phyloP scores from a whole-genome alignment of 2,329 filamentous ascomycete species.

The Pseudocercospora eumusae region DNA sequence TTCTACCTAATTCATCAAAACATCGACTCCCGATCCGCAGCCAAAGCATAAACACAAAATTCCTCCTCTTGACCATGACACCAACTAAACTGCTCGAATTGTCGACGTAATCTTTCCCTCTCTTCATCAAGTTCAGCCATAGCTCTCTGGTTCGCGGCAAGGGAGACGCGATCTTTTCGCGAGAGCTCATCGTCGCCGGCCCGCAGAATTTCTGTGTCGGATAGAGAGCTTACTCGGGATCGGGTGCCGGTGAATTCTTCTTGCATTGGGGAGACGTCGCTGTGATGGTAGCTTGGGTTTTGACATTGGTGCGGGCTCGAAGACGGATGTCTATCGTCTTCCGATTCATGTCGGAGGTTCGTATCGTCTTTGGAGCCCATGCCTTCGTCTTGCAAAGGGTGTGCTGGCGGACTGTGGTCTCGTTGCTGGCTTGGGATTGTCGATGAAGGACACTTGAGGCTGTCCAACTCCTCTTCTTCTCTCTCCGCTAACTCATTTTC shows the following conservation, averaged over 20 bases:
- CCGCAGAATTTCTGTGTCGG: background rate
- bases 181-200: background rate
- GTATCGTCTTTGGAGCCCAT: no score
- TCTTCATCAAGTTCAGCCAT: background rate
- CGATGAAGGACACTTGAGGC: background rate
- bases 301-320: background rate
- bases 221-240: background rate
- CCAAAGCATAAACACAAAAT: background rate
- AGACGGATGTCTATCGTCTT: background rate
- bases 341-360: no score
- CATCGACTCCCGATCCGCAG: conserved; percentile 1
- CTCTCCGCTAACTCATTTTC: background rate
- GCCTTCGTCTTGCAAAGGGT: no score
- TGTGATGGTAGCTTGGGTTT: background rate
- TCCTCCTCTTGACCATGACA: conserved; percentile 1
- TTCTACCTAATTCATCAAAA: no score
- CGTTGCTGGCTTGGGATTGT: no score
- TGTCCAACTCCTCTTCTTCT: background rate
- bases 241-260: background rate
- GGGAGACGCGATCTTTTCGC: background rate
- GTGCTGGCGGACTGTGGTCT: no score
- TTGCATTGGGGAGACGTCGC: background rate
- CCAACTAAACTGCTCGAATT: background rate
- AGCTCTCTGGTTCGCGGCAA: background rate
- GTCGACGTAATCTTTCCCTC: background rate